Conservation (phyloP, 164 flowering plant genomes). For the Vitis amurensis region DNA sequence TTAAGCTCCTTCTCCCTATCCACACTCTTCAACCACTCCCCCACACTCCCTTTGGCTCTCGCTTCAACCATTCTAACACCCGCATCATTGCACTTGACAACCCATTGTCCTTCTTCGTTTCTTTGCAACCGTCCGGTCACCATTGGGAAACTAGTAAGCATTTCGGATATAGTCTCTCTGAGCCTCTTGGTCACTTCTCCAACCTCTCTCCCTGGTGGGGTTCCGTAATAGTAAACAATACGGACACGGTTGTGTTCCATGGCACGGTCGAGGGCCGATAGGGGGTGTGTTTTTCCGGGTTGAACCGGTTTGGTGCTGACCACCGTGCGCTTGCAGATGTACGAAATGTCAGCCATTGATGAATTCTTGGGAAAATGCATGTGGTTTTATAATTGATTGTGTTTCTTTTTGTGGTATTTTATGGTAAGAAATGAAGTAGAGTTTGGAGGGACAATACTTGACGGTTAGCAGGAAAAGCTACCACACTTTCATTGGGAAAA, state of each 20-base stretch:
- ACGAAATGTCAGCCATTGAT: slow-evolving; percentile 37
- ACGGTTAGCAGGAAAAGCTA: neutral
- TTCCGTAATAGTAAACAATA: slow-evolving; percentile 45
- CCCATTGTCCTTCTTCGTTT: slow-evolving; percentile 48
- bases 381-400: neutral
- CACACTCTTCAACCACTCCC: slow-evolving; percentile 48
- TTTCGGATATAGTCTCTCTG: slow-evolving; percentile 34
- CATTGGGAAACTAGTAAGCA: slow-evolving; percentile 39
- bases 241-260: slow-evolving; percentile 52
- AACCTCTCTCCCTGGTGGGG: slow-evolving; percentile 1
- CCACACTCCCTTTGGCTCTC: slow-evolving; percentile 49
- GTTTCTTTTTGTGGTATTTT: neutral
- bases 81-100: slow-evolving; percentile 66
- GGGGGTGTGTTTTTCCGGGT: slow-evolving; percentile 30
- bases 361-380: neutral
- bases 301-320: slow-evolving; percentile 51
- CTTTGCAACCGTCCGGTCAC: slow-evolving; percentile 53
- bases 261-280: slow-evolving; percentile 48
- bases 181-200: slow-evolving; percentile 37
- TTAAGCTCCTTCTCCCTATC: slow-evolving; percentile 51
- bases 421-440: neutral
- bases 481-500: neutral
- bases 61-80: slow-evolving; percentile 69
- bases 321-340: slow-evolving; percentile 46
- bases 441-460: neutral